Conservation (phyloP, 1,284 basidiomycete species). For the Trametes hirsuta region DNA sequence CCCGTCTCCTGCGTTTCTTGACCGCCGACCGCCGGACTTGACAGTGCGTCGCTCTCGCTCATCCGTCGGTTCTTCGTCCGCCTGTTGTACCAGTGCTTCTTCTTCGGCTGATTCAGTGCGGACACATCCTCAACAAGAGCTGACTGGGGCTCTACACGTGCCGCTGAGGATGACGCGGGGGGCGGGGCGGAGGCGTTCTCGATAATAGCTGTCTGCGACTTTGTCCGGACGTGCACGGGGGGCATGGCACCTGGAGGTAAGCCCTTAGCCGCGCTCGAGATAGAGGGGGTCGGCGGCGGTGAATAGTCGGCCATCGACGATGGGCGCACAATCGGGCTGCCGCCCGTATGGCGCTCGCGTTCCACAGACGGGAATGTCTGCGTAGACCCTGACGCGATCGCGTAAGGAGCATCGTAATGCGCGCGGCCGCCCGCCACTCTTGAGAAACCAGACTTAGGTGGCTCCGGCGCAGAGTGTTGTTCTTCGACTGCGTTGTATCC, state of each 20-base stretch:
- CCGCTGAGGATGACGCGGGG: slow-evolving; percentile 5
- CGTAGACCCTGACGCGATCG: slow-evolving; percentile 57
- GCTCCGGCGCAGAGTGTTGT: slow-evolving; percentile 37
- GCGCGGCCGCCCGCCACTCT: slow-evolving; percentile 79
- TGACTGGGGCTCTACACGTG: background rate
- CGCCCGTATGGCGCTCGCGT: slow-evolving; percentile 37
- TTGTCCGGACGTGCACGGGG: slow-evolving; percentile 72
- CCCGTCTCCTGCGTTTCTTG: slow-evolving; percentile 38
- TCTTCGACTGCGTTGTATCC: slow-evolving; percentile 53
- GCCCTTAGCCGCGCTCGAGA: slow-evolving; percentile 41
- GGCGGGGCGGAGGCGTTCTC: slow-evolving; percentile 49
- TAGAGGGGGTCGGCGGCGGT: slow-evolving; percentile 56
- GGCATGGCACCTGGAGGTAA: slow-evolving; percentile 67
- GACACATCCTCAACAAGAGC: slow-evolving; percentile 14
- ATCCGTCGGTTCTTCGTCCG: slow-evolving; percentile 56
- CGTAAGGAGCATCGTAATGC: slow-evolving; percentile 78
- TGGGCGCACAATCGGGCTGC: slow-evolving; percentile 24
- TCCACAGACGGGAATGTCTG: slow-evolving; percentile 70
- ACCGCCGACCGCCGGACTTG: slow-evolving; percentile 31
- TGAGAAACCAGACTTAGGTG: slow-evolving; percentile 67
- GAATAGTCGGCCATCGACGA: slow-evolving; percentile 41
- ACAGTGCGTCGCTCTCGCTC: slow-evolving; percentile 51
- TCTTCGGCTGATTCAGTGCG: slow-evolving; percentile 39
- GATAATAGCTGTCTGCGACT: slow-evolving; percentile 80
- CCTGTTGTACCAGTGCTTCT: slow-evolving; percentile 71